Conservation (phyloP, 2,329 filamentous ascomycete genomes). For the Thelonectria rubi region DNA sequence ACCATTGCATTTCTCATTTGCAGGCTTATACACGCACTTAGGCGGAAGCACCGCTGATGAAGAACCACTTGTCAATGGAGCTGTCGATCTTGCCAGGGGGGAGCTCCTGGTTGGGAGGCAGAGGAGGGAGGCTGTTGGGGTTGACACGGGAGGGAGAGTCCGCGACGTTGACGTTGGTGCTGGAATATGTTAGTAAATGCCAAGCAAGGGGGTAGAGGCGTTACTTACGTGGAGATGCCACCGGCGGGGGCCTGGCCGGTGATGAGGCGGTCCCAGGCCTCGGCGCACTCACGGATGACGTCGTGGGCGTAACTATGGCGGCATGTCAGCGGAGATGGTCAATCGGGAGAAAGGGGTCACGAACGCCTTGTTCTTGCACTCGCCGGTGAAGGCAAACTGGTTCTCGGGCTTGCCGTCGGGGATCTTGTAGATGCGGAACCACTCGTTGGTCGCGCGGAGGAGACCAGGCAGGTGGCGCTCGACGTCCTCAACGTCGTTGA, state of each 20-base stretch:
- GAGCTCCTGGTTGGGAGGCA: conserved; percentile 83
- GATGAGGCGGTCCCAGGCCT: conserved; percentile 97
- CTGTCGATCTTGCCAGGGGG: conserved; percentile 88
- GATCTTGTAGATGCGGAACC: conserved; percentile 99
- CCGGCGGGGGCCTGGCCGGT: conserved; percentile 85
- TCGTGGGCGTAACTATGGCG: conserved; percentile 83
- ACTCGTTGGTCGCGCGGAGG: conserved; percentile 97
- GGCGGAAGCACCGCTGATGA: conserved; percentile 95
- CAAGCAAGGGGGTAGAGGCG: not conserved
- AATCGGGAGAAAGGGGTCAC: conserved; percentile 36
- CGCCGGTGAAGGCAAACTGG: conserved; percentile 99
- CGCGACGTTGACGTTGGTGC: conserved; percentile 80
- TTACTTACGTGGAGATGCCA: conserved; percentile 81
- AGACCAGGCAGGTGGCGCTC: conserved; percentile 98
- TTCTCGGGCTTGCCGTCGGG: conserved; percentile 99
- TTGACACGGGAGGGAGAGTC: conserved; percentile 78
- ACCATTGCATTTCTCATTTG: conserved; percentile 22
- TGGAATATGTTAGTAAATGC: conserved; percentile 53
- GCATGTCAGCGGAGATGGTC: conserved; percentile 21
- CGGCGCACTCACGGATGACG: conserved; percentile 92
- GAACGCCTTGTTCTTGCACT: conserved; percentile 99
- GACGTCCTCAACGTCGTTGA: conserved; percentile 98
- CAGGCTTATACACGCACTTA: conserved; percentile 55
- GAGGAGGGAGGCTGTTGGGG: conserved; percentile 74
- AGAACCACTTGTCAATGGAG: conserved; percentile 99